A percentile compares a stretch with the other conserved stretches of the same genome.
These are phyloP conservation scores for Plasmodium malariae DNA, from an alignment of 169 alveolate genomes.

Conservation along the genomic window DNA sequence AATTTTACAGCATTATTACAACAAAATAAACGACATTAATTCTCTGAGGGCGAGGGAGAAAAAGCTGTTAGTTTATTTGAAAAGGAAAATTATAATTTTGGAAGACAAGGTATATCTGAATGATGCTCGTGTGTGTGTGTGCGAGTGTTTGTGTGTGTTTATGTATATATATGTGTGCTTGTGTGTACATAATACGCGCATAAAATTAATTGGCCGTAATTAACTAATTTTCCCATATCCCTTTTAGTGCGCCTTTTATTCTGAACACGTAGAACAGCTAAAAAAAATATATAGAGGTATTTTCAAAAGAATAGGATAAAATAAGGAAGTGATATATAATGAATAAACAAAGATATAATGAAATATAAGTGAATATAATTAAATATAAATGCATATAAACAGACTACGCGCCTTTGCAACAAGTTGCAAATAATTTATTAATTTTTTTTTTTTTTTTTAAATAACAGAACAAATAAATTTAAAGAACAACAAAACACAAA, in stretches of 20 bases:
- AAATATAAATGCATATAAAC: background rate
- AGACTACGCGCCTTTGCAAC: background rate
- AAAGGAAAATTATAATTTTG: slow-evolving; percentile 27
- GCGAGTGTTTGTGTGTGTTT: background rate
- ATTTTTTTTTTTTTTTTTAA: background rate
- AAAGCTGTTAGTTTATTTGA: slow-evolving; percentile 34
- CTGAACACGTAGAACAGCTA: slow-evolving; percentile 65
- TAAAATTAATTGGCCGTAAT: no score
- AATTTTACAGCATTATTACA: slow-evolving; percentile 31
- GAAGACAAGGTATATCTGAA: slow-evolving; percentile 41
- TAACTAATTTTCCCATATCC: background rate
- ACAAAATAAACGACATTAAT: slow-evolving; percentile 27
- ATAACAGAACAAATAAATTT: slow-evolving; percentile 41
- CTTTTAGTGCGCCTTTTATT: slow-evolving; percentile 58
- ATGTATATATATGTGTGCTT: background rate
- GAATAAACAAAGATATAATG: background rate
- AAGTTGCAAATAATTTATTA: background rate
- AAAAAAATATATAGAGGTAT: slow-evolving; percentile 64
- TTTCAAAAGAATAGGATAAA: background rate
- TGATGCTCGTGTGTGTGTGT: background rate
- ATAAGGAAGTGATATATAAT: background rate
- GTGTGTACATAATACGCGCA: background rate
- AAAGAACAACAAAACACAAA: slow-evolving; percentile 33
- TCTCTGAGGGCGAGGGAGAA: slow-evolving; percentile 23
- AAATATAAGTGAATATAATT: background rate